Conservation (phyloP, 2,329 filamentous ascomycete species). For the Tympanopsis confertula region DNA sequence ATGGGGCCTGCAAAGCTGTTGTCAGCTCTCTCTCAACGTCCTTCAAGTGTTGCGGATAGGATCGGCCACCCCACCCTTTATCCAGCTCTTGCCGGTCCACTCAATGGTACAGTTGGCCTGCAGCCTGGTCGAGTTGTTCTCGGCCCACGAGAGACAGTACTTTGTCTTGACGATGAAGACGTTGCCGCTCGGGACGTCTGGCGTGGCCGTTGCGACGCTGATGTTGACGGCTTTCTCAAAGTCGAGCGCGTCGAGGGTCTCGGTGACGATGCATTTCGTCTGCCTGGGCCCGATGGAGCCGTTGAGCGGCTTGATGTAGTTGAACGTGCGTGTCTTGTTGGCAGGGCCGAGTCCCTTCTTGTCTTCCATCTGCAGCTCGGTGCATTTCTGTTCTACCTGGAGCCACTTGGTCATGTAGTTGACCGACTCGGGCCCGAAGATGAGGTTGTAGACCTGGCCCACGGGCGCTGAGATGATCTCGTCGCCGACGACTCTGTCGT, state of each 20-base stretch:
- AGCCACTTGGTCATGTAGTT: slow-evolving; percentile 81
- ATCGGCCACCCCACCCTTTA: slow-evolving; percentile 62
- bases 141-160: slow-evolving; percentile 88
- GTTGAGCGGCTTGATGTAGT: slow-evolving; percentile 83
- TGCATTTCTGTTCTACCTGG: slow-evolving; percentile 74
- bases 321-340: slow-evolving; percentile 62
- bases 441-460: slow-evolving; percentile 77
- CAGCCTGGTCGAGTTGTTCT: slow-evolving; percentile 73
- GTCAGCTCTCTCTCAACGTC: not conserved
- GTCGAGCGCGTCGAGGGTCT: slow-evolving; percentile 72
- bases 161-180: slow-evolving; percentile 86
- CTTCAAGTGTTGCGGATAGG: not conserved
- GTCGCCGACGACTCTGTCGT: slow-evolving; percentile 74
- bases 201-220: slow-evolving; percentile 74
- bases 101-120: slow-evolving; percentile 84
- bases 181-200: slow-evolving; percentile 88
- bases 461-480: slow-evolving; percentile 77
- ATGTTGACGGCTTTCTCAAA: slow-evolving; percentile 77
- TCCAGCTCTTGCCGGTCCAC: slow-evolving; percentile 96
- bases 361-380: slow-evolving; percentile 78
- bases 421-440: slow-evolving; percentile 73
- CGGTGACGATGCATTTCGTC: slow-evolving; percentile 84
- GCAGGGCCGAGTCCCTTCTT: slow-evolving; percentile 68
- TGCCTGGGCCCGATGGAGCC: slow-evolving; percentile 80
- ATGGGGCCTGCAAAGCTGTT: slow-evolving; percentile 69